These are phyloP conservation scores for Cytospora mali DNA, from an alignment of 2,329 filamentous ascomycete species.

Conservation along the genomic window DNA sequence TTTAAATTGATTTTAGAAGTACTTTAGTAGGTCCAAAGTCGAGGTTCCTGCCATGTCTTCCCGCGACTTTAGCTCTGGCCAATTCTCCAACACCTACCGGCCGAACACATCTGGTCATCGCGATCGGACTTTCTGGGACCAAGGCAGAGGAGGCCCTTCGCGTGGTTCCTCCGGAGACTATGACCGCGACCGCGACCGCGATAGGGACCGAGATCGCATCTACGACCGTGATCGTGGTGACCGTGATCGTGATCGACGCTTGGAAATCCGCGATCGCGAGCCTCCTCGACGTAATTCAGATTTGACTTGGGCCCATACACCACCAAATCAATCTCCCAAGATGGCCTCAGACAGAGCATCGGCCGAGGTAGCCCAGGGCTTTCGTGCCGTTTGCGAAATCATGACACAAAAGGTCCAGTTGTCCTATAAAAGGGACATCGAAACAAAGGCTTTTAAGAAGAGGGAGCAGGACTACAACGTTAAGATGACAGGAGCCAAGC, in stretches of 20 bases:
- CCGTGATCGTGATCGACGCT: conserved; percentile 1
- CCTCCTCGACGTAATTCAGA: background rate
- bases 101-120: conserved; percentile 4
- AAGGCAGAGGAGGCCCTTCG: conserved; percentile 1
- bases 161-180: conserved; percentile 5
- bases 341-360: conserved; percentile 17
- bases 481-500: background rate
- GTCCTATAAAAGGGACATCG: conserved; percentile 17
- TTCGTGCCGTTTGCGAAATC: conserved; percentile 8
- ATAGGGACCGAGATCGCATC: conserved; percentile 9
- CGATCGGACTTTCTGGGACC: conserved; percentile 8
- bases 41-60: conserved; percentile 18
- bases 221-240: conserved; percentile 4
- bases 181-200: conserved; percentile 7
- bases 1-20: background rate
- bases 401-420: conserved; percentile 14
- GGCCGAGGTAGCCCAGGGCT: conserved; percentile 19
- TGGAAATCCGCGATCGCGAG: background rate
- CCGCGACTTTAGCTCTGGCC: conserved; percentile 11
- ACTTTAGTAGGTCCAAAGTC: conserved; percentile 12
- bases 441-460: conserved; percentile 8
- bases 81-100: conserved; percentile 14
- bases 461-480: conserved; percentile 17
- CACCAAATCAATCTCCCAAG: background rate
- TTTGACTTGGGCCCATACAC: background rate